Evolutionary conservation across 2,329 filamentous ascomycete genomes (phyloP).

Genomic region (Dendrostoma leiphaemia): DNA sequence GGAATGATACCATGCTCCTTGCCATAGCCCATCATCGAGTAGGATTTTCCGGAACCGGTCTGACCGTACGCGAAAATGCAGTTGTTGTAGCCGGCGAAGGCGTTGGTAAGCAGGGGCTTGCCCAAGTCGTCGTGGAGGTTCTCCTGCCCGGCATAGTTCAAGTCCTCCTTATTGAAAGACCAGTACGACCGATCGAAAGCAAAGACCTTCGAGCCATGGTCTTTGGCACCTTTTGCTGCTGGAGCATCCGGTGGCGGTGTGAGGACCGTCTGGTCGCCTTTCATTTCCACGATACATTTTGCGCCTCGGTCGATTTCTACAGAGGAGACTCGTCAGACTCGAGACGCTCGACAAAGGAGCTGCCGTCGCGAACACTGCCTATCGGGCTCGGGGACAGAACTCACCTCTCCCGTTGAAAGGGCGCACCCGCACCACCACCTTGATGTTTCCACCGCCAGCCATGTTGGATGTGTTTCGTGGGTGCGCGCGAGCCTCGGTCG

Average conservation of each 20-base stretch:
- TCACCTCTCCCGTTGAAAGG: slow-evolving; percentile 94
- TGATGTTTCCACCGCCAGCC: slow-evolving; percentile 88
- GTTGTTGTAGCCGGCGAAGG: slow-evolving; percentile 98
- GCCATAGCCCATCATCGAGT: slow-evolving; percentile 99
- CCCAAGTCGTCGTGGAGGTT: slow-evolving; percentile 87
- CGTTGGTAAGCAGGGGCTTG: slow-evolving; percentile 90
- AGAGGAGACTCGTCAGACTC: slow-evolving; percentile 4
- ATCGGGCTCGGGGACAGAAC: slow-evolving; percentile 11
- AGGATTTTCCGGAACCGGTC: slow-evolving; percentile 97
- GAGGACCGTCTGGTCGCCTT: slow-evolving; percentile 85
- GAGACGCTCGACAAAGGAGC: not conserved
- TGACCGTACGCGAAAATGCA: slow-evolving; percentile 99
- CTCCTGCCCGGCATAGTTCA: slow-evolving; percentile 85
- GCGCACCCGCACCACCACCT: slow-evolving; percentile 95
- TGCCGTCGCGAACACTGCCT: not conserved
- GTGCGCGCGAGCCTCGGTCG: slow-evolving; percentile 14
- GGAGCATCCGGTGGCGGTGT: slow-evolving; percentile 64
- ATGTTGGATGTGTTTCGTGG: slow-evolving; percentile 40
- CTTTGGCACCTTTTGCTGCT: slow-evolving; percentile 66
- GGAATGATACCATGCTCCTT: slow-evolving; percentile 95
- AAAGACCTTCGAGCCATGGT: slow-evolving; percentile 76
- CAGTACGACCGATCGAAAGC: slow-evolving; percentile 98
- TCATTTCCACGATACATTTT: slow-evolving; percentile 98
- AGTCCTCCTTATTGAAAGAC: slow-evolving; percentile 84
- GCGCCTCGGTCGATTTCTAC: slow-evolving; percentile 85